These are phyloP conservation scores for Solanum bulbocastanum DNA, from an alignment of 257 asterid genomes.

Conservation along the genomic window DNA sequence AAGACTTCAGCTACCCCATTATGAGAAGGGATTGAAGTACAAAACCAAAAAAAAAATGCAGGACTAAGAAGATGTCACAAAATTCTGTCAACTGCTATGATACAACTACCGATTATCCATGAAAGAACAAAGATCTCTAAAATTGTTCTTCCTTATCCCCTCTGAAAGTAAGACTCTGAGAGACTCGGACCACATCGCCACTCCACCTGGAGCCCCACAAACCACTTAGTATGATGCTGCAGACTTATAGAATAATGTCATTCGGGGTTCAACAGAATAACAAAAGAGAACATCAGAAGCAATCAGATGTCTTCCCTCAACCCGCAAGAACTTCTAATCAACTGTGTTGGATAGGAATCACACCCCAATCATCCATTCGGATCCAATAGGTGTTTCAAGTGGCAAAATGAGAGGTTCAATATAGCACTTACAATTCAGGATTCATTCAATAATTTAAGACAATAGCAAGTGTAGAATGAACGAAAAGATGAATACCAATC, in stretches of 20 bases:
- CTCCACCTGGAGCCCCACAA: background rate
- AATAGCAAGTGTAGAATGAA: conserved; percentile 1
- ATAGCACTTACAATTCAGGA: background rate
- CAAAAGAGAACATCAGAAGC: background rate
- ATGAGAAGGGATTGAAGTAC: background rate
- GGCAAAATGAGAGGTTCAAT: background rate
- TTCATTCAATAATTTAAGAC: background rate
- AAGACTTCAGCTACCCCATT: background rate
- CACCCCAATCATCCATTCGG: background rate
- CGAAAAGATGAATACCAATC: conserved; percentile 56
- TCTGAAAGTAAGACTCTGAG: background rate
- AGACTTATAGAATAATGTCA: background rate
- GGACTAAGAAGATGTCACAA: background rate
- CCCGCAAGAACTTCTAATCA: background rate
- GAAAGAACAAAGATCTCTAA: background rate
- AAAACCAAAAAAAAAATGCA: background rate
- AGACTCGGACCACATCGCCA: background rate
- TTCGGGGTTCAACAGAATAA: background rate
- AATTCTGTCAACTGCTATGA: background rate
- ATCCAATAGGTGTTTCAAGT: background rate
- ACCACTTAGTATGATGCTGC: background rate
- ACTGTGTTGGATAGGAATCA: background rate
- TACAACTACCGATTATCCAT: background rate
- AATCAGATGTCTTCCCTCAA: background rate
- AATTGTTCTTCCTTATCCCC: background rate